These are phyloP conservation scores for Scutellaria galericulata DNA, from an alignment of 257 asterid species.

Conservation along the genomic window DNA sequence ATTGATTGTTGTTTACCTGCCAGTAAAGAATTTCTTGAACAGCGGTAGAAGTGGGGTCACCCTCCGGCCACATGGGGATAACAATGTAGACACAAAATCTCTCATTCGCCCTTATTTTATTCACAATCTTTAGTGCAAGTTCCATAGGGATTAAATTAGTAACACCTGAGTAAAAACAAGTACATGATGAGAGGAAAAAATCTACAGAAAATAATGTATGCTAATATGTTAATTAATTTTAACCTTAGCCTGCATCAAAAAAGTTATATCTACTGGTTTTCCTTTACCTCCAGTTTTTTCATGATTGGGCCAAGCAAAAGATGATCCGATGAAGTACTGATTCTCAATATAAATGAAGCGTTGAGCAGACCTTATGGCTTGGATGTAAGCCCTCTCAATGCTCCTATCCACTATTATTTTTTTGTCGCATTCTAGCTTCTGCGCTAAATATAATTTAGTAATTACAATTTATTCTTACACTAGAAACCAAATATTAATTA, in stretches of 20 bases:
- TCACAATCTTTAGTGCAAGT: constrained; percentile 37
- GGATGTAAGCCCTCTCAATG: constrained; percentile 39
- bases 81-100: constrained; percentile 40
- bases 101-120: constrained; percentile 37
- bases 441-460: not conserved
- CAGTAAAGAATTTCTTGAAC: constrained; percentile 39
- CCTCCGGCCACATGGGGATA: constrained; percentile 52
- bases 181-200: too few species aligned
- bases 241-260: too few species aligned
- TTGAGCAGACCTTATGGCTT: constrained; percentile 41
- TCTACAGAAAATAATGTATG: too few species aligned
- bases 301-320: constrained; percentile 34
- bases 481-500: not conserved
- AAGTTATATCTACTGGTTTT: too few species aligned
- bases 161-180: constrained; percentile 29
- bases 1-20: constrained; percentile 33
- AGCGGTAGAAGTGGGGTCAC: constrained; percentile 27
- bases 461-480: not conserved
- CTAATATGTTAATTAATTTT: too few species aligned
- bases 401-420: constrained; percentile 33
- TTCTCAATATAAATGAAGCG: constrained; percentile 40
- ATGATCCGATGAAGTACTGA: constrained; percentile 43
- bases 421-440: constrained; percentile 36
- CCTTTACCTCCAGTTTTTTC: not conserved
- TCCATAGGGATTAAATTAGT: constrained; percentile 43